Percentiles rank a stretch among this genome's conserved stretches.
These are phyloP conservation scores for Microdochium nivale DNA, from an alignment of 2,329 filamentous ascomycete genomes.

Conservation along the genomic window DNA sequence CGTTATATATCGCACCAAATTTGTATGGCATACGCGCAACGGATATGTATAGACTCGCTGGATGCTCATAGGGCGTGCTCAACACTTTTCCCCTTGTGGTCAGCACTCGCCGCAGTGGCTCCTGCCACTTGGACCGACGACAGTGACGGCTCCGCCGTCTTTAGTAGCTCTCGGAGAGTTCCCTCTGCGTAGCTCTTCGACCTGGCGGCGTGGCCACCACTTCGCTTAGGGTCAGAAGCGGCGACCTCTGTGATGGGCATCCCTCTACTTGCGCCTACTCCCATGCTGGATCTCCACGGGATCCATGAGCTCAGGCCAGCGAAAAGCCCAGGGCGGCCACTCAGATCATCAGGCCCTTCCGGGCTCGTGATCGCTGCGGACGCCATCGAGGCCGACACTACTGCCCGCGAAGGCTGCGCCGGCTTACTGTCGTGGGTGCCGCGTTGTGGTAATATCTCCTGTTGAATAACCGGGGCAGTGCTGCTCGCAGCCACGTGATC, in stretches of 20 bases:
- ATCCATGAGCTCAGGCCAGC: conserved; percentile 36
- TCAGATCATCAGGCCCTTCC: conserved; percentile 14
- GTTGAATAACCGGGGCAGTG: conserved; percentile 13
- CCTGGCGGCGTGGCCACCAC: conserved; percentile 11
- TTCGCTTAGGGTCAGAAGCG: conserved; percentile 1
- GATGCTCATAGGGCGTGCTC: too few species aligned
- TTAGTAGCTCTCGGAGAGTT: conserved; percentile 44
- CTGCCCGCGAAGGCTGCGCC: conserved; percentile 9
- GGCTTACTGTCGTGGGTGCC: not conserved
- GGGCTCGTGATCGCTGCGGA: conserved; percentile 15
- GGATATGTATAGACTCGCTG: too few species aligned
- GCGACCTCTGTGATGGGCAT: conserved; percentile 6
- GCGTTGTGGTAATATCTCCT: conserved; percentile 11
- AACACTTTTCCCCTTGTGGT: too few species aligned
- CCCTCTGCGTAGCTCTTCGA: conserved; percentile 43
- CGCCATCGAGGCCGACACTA: conserved; percentile 16
- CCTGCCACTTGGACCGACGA: too few species aligned
- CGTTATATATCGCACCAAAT: too few species aligned
- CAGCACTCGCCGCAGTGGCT: too few species aligned
- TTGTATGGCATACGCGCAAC: too few species aligned
- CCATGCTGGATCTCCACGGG: conserved; percentile 27
- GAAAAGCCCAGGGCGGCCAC: conserved; percentile 15
- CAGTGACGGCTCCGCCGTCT: conserved; percentile 17
- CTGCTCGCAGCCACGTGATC: conserved; percentile 9
- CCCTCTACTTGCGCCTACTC: conserved; percentile 15